Base-by-base conservation (phyloP, 345 rosid species). In the Eutrema yunnanense region DNA sequence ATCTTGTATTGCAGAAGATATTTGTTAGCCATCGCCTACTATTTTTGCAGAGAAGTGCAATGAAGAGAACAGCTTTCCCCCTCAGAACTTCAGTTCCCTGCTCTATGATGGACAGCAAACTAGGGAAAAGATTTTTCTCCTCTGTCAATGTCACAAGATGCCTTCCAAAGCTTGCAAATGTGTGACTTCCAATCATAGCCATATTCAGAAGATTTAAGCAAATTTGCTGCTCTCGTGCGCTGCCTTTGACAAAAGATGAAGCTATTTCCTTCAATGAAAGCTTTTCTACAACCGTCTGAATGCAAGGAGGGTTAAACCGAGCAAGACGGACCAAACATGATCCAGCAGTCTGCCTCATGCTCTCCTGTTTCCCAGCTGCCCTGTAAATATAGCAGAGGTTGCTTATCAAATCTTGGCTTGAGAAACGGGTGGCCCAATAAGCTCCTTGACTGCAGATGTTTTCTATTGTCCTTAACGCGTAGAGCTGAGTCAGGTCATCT, bases 401-500 rank as follows among this genome's bases (percentile, higher is more conserved):
- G 69, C 79, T 83, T 51, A 95, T 85, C 71, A 92, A 86, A 71
- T 95, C 99, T 75, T 86, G 96, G 85, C 96, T 92, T 43, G 82
- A 86, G 79, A 95, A 92, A 57, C 99, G 96, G 71, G 87, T 83
- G 27, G 86, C 87, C 98, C 98, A 95, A 8, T 84, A 67, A 42
- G 83, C 92, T 64, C 96, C 99, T 84, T 92, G 99, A 73, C 96
- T 95, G 85, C 96, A 90, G 27, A 95, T 82, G 67, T 92, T 95
- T 83, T 95, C 99, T 70, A 92, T 85, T 22, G 99, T 92, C 84
- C 96, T 92, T 70, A 95, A 79, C 16, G 99, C 96, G 64, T 92
- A 95, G 78, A 95, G 96, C 76, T 95, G 99, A 72, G 96, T 88
- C 79, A 92, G 81, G 78, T 85, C 96, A 69, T 95, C 99, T 84